A percentile compares a stretch with the other conserved stretches of the same genome.
Conservation (phyloP, 1,284 basidiomycete species). For the Lentinula novae-zelandiae region DNA sequence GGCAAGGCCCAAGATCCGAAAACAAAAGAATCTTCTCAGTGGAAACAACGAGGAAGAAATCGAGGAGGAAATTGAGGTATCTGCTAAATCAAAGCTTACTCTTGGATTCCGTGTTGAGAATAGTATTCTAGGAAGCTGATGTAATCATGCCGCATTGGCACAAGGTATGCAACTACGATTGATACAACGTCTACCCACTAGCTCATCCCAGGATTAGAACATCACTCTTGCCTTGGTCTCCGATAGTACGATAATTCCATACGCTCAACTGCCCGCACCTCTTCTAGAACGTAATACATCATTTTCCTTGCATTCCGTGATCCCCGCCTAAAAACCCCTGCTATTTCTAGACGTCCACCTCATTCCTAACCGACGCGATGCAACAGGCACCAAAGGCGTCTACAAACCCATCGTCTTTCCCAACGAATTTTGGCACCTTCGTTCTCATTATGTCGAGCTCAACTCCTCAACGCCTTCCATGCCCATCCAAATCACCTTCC, state of each 20-base stretch:
- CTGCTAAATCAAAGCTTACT: background rate
- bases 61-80: slow-evolving; percentile 44
- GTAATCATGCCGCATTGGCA: slow-evolving; percentile 84
- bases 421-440: slow-evolving; percentile 93
- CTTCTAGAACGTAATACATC: slow-evolving; percentile 54
- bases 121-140: slow-evolving; percentile 37
- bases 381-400: slow-evolving; percentile 56
- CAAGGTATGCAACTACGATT: slow-evolving; percentile 36
- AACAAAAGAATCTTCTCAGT: slow-evolving; percentile 80
- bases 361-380: slow-evolving; percentile 54
- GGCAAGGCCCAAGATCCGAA: slow-evolving; percentile 68
- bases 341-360: slow-evolving; percentile 52
- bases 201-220: slow-evolving; percentile 46
- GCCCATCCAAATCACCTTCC: slow-evolving; percentile 80
- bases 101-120: background rate
- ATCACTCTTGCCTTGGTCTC: slow-evolving; percentile 85
- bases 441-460: slow-evolving; percentile 75
- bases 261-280: slow-evolving; percentile 59
- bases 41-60: slow-evolving; percentile 37
- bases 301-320: slow-evolving; percentile 1
- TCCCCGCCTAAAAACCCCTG: background rate
- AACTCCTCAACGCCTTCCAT: slow-evolving; percentile 72
- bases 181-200: slow-evolving; percentile 4
- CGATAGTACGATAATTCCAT: slow-evolving; percentile 56
- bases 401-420: slow-evolving; percentile 90